Base-by-base conservation (phyloP, 371 early-diverging fungal species). In the Mortierella sp. region DNA sequence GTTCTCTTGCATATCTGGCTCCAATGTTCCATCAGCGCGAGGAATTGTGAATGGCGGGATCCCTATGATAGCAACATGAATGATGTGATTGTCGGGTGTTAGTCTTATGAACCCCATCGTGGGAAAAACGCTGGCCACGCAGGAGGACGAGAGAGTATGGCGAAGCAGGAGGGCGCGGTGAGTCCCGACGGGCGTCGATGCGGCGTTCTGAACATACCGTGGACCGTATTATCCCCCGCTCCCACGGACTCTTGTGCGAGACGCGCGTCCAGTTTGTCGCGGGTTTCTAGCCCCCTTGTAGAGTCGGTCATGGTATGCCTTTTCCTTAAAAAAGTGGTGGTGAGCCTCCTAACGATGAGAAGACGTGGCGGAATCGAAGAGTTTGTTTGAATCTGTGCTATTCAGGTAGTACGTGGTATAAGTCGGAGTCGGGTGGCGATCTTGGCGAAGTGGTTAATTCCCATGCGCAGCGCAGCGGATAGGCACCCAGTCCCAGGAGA, bases 21-120 rank as follows among this genome's bases (percentile, higher is more conserved):
- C 71, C n/a, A 76, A 39, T 26, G 71, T 76, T 2, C 78, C 78
- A 19, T 76, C 78, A n/a, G 70, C 78, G 16, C 70, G 62, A 7
- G 78, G 78, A 4, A 76, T 47, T 3, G 78, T 76, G 60, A 76
- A 76, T 8, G 78, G 66, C 19, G 68, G 74, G 24, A 74, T 68
- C 28, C 74, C 74, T 74, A 21, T 34, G 34, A 10, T 34, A 10
- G 34, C n/a, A n/a, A n/a, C n/a, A n/a, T n/a, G n/a, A n/a, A n/a
- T n/a, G n/a, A n/a, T n/a, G n/a, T n/a, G n/a, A n/a, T n/a, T n/a
- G n/a, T n/a, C n/a, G n/a, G n/a, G n/a, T n/a, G n/a, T n/a, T n/a
- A n/a, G n/a, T n/a, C n/a, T n/a, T n/a, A n/a, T n/a, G n/a, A n/a
- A n/a, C n/a, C n/a, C n/a, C n/a, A n/a, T n/a, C n/a, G n/a, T n/a